Evolutionary conservation across 2,329 filamentous ascomycete species (phyloP), one percentile per base, ranked within the genome.

Genomic region (Penicillium aurantiogriseum): DNA sequence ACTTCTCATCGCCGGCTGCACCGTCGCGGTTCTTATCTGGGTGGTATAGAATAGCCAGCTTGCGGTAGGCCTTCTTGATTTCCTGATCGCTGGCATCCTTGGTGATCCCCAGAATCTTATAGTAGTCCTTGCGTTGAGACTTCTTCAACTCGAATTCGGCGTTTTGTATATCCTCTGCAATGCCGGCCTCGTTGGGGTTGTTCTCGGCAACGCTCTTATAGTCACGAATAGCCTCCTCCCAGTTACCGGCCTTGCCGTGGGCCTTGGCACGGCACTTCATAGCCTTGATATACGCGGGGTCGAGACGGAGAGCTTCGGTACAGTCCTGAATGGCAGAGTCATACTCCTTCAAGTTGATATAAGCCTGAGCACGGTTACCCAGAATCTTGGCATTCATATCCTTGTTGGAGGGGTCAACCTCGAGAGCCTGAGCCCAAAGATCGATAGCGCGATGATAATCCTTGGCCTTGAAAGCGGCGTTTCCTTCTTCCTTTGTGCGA

Each of bases 91-190:
- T 85, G 38, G 92, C 92, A 61, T 92, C 89, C 81, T 97, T 97
- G 57, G 89, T 81, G 9, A 99, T 80, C 6, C 88, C 90, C 52
- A 99, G 85, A 65, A 97, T 96, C 84, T 97, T 97, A 82, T 99
- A 99, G 79, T 96, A 97, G 72, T 99, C 94, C 78, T 99, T 99
- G 61, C 94, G 85, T 78, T 93, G 89, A 74, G 89, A 90, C 87
- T 97, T 97, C 87, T 99, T 99, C 62, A 97, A 80, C 78, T 99
- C 94, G 27, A 97, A 80, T 79, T 99, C 93, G 1, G 93, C 94
- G 68, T 88, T 90, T 56, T 90, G 88, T 44, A 97, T 86, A 69
- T 99, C 94, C 75, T 90, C 92, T 51, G 84, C 81, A 59, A 97
- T 88, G 15, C 83, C 86, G 42, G 87, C 85, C 74, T 99, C 94